These are phyloP conservation scores for Blastocladiella emersonii DNA, from an alignment of 371 early-diverging fungal species.

Conservation along the genomic window DNA sequence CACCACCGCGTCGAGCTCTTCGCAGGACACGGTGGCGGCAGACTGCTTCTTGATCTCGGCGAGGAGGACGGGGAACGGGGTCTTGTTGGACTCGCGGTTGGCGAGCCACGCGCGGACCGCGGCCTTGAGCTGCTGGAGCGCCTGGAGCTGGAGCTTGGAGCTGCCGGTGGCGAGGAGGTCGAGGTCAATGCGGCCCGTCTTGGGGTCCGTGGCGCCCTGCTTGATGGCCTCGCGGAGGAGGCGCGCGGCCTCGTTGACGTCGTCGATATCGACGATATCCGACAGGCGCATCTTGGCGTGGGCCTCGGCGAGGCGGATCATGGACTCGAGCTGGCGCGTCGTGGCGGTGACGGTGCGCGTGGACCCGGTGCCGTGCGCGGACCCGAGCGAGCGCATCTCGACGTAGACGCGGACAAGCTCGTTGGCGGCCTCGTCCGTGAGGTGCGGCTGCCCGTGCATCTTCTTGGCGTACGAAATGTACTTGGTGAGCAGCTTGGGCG, in stretches of 20 bases:
- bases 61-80: not conserved
- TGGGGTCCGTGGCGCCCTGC: constrained; percentile 93
- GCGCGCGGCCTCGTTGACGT: constrained; percentile 73
- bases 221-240: constrained; percentile 88
- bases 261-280: constrained; percentile 47
- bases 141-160: not conserved
- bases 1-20: not conserved
- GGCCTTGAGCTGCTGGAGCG: not conserved
- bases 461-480: constrained; percentile 86
- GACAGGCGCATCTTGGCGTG: constrained; percentile 89
- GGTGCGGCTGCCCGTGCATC: constrained; percentile 52
- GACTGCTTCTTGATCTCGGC: not conserved
- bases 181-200: constrained; percentile 95
- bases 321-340: constrained; percentile 96
- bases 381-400: constrained; percentile 72
- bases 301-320: constrained; percentile 98
- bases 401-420: constrained; percentile 73
- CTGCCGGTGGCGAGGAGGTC: constrained; percentile 59
- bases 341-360: constrained; percentile 89
- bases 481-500: constrained; percentile 63
- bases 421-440: constrained; percentile 68
- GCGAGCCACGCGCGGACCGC: not conserved
- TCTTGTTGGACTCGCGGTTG: not conserved
- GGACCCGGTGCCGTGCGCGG: constrained; percentile 23
- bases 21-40: not conserved